Percentiles rank a stretch among this genome's conserved stretches.
These are phyloP conservation scores for Pseudogymnoascus sp. DNA, from an alignment of 2,329 filamentous ascomycete genomes.

Conservation along the genomic window DNA sequence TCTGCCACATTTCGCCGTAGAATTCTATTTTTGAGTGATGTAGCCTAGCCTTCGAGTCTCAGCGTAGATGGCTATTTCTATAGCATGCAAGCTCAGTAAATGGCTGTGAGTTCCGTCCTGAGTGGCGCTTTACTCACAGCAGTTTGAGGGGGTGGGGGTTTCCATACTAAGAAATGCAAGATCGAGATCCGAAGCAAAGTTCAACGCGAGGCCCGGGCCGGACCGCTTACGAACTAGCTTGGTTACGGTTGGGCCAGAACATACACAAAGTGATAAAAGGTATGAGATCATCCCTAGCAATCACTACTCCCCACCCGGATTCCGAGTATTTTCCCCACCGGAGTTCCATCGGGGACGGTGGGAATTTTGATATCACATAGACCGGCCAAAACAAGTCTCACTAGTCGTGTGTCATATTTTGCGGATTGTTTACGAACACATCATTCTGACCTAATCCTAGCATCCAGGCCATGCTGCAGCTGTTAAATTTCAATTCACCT, in stretches of 20 bases:
- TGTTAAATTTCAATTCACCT: background rate
- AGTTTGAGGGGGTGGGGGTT: background rate
- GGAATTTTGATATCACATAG: background rate
- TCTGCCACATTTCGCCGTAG: background rate
- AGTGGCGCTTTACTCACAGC: background rate
- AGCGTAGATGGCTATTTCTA: background rate
- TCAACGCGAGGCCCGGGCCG: background rate
- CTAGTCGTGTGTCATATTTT: background rate
- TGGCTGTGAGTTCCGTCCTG: background rate
- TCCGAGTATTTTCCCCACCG: background rate
- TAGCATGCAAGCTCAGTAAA: background rate
- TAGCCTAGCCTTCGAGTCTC: background rate
- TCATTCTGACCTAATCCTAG: background rate
- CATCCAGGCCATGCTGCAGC: background rate
- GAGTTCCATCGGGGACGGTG: background rate
- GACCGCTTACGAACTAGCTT: background rate
- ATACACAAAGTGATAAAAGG: background rate
- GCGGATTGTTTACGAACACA: background rate
- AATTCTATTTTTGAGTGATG: background rate
- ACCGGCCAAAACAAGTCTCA: background rate
- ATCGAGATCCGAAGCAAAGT: background rate
- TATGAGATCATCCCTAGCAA: background rate
- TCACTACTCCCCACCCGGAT: background rate
- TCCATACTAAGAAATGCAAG: background rate
- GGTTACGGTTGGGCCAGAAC: background rate